Base-by-base conservation (phyloP, 495 filamentous ascomycete species). In the Penicillium dipodomyicola region DNA sequence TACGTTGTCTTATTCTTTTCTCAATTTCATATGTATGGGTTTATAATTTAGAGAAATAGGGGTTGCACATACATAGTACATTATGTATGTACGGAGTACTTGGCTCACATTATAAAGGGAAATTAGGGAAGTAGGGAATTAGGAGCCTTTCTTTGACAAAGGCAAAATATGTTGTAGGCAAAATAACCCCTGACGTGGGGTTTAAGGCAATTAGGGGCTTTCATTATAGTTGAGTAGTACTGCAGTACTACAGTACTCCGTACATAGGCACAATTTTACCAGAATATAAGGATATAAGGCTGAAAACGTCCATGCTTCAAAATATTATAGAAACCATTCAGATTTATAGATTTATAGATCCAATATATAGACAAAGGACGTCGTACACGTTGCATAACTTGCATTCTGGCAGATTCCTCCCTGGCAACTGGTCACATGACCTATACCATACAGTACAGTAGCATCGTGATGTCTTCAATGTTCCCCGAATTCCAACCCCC, bases 341-440 rank as follows among this genome's bases (percentile, higher is more conserved):
- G 30, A 33, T 33, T 1, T 33, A 33, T 33, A 33, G 30, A 33
- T 33, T 5, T 15, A 20, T 47, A 30, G 14, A 47, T 48, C 4
- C 0, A n/a, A n/a, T 12, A 33, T 33, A 17, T 14, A 15, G 12
- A 43, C 10, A 5, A 20, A 20, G 17, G 7, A 42, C n/a, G 8
- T 43, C 10, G 17, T 43, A 43, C 10, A 43, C 10, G 17, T 43
- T 43, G 19, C 12, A 43, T 23, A 12, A 10, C 19, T 33, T 33
- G 44, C 49, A 52, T 52, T 52, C 49, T 52, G 49, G 35, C 37
- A 42, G 37, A 42, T 52, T 42, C 37, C 50, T 52, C 50, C 50
- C 50, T 52, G 39, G 50, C 50, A 52, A 52, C 50, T 43, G 39
- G 50, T 52, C 50, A 52, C 50, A 52, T 52, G 50, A 52, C 27